These are phyloP conservation scores for Cyclanthera cordifolia DNA, from an alignment of 306 rosid species.

Conservation along the genomic window DNA sequence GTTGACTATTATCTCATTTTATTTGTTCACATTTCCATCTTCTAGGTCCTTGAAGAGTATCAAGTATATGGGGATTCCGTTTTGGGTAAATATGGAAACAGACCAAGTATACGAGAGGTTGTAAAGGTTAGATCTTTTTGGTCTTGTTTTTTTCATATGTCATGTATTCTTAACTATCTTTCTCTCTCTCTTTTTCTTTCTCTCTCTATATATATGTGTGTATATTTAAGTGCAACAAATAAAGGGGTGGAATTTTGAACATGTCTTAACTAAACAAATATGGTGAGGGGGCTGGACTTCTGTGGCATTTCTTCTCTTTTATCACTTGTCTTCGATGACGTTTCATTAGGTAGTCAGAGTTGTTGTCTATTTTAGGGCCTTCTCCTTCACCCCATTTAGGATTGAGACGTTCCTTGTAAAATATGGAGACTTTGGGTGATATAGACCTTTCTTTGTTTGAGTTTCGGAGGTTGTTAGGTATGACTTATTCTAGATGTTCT, in stretches of 20 bases:
- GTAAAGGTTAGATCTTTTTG: conserved; percentile 46
- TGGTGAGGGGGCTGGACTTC: too few species aligned
- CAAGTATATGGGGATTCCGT: conserved; percentile 80
- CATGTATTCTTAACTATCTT: neutral
- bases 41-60: conserved; percentile 65
- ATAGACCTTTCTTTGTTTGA: too few species aligned
- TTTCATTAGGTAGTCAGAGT: too few species aligned
- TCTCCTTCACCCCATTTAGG: too few species aligned
- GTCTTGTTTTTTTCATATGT: neutral
- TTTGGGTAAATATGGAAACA: conserved; percentile 52
- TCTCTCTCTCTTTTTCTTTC: too few species aligned
- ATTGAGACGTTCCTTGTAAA: too few species aligned
- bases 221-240: neutral
- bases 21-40: conserved; percentile 1
- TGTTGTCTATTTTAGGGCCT: too few species aligned
- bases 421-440: too few species aligned
- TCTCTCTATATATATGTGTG: neutral
- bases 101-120: conserved; percentile 68
- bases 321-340: too few species aligned
- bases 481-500: too few species aligned
- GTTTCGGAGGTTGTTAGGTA: too few species aligned
- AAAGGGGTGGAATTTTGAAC: neutral
- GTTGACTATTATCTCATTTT: conserved; percentile 3
- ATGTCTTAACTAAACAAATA: neutral
- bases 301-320: too few species aligned